Evolutionary conservation across 2,329 filamentous ascomycete genomes (phyloP).

Genomic region (Ceratocystis ficicola): DNA sequence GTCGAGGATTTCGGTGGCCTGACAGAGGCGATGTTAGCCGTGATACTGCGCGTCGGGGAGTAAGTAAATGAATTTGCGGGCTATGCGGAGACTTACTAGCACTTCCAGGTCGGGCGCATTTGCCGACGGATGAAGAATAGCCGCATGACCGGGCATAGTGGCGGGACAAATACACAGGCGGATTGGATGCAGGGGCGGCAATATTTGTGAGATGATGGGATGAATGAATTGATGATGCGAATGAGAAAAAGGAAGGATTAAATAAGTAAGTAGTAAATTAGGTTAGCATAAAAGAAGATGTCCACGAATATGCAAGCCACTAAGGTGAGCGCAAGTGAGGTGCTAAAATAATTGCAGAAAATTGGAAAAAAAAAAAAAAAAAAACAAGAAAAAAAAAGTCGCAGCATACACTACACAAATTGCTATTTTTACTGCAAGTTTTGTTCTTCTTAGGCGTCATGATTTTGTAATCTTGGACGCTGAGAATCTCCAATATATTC

Average conservation of each 20-base stretch:
- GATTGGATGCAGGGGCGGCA: not conserved
- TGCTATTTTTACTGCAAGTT: not conserved
- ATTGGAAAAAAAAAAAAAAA: conserved; percentile 1
- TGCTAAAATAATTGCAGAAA: not conserved
- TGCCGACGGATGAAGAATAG: conserved; percentile 15
- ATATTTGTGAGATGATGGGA: conserved; percentile 12
- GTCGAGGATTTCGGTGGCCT: conserved; percentile 57
- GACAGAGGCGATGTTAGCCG: conserved; percentile 13
- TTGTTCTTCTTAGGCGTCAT: not conserved
- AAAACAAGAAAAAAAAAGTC: not conserved
- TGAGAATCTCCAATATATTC: not conserved
- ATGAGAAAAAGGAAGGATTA: not conserved
- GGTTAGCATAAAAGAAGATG: not conserved
- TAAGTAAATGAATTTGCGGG: no score
- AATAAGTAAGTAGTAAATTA: conserved; percentile 1
- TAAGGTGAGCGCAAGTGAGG: no score
- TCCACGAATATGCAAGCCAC: not conserved
- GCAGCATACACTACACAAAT: not conserved
- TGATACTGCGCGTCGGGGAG: not conserved
- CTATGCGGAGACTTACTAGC: conserved; percentile 14
- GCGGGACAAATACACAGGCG: not conserved
- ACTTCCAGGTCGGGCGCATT: conserved; percentile 17
- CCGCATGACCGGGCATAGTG: conserved; percentile 19
- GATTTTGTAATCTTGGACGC: not conserved
- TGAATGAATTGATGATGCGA: not conserved